Base-by-base conservation (phyloP, 306 rosid genomes). In the Pyrus pyrifolia region DNA sequence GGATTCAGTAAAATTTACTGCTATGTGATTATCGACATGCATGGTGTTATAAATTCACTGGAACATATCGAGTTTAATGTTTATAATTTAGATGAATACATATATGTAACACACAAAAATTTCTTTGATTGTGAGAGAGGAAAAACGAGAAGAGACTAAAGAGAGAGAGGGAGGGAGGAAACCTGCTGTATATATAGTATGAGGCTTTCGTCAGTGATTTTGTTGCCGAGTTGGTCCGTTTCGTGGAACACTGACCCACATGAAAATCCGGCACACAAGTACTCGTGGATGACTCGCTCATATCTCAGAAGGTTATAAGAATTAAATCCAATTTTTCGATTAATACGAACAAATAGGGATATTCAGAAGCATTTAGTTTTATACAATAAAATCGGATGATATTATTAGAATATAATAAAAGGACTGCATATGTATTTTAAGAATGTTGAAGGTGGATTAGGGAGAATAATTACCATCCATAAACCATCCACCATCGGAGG, bases 401-500 rank as follows among this genome's bases (percentile, higher is more conserved):
- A 27, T 63, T 11, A 14, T 52, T 15, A 70, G 17, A 12, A 22
- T 21, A 22, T 58, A 8, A 22, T 6, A 58, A 4, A 49, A 15
- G 21, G 55, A 49, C 63, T 72, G 18, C 55, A 15, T 22, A 6
- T 4, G 30, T 42, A 49, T 49, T 53, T 66, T 7, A 63, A 65
- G 82, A 55, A 19, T 15, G 60, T 17, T 46, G 21, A 67, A 53
- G 73, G 11, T 35, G 49, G 9, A 3, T 42, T 5, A n/a, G 42
- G 15, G 18, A 40, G 25, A 53, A 53, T 9, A 84, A 93, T 83
- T 40, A 92, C 99, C 97, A 67, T 92, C 99, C 99, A 92, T 95
- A 70, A 91, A 86, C 98, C 99, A 95, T 78, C 97, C 97, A 76
- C 99, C 98, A 57, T 92, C 97, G 1, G 99, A 96, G 45, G 97